A percentile compares a stretch with the other conserved stretches of the same genome.
phyloP scores from a whole-genome alignment of 108 stramenopile species.

The Pseudonitzschia pungens region DNA sequence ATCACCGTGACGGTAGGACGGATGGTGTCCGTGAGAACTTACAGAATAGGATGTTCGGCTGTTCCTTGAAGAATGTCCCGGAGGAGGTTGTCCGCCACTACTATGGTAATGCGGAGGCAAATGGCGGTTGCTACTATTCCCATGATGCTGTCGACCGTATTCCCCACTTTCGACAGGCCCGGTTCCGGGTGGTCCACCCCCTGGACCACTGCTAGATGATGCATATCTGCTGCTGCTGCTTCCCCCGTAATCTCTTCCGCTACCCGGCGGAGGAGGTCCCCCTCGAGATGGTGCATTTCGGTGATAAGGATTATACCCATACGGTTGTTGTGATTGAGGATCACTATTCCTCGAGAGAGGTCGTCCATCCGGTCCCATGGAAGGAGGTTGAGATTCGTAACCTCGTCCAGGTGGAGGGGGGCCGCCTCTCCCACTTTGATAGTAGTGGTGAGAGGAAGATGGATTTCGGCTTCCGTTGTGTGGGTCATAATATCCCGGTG shows the following conservation, averaged over 20 bases:
- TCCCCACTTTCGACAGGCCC: conserved; percentile 15
- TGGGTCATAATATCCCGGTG: conserved; percentile 16
- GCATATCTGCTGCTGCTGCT: not conserved
- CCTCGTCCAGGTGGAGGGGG: conserved; percentile 6
- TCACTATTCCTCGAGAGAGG: not conserved
- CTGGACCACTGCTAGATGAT: conserved; percentile 4
- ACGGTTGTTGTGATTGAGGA: not conserved
- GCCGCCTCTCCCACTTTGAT: not conserved
- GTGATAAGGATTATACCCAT: conserved; percentile 17
- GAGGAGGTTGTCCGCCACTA: conserved; percentile 11
- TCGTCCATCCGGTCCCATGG: conserved; percentile 12
- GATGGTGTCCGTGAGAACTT: not conserved
- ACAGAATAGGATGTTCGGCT: not conserved
- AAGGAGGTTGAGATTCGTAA: conserved; percentile 1
- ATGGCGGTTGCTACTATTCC: conserved; percentile 1
- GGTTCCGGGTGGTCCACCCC: not conserved
- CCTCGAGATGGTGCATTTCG: not conserved
- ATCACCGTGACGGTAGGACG: conserved; percentile 9
- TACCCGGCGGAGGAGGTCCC: conserved; percentile 3
- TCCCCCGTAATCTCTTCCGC: not conserved
- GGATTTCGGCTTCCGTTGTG: conserved; percentile 20
- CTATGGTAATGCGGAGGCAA: not conserved
- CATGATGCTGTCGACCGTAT: conserved; percentile 3
- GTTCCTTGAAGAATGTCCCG: conserved; percentile 7
- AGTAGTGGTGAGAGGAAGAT: conserved; percentile 9